Evolutionary conservation across 768 basidiomycete genomes (phyloP).

Genomic region (Suillus sp.): DNA sequence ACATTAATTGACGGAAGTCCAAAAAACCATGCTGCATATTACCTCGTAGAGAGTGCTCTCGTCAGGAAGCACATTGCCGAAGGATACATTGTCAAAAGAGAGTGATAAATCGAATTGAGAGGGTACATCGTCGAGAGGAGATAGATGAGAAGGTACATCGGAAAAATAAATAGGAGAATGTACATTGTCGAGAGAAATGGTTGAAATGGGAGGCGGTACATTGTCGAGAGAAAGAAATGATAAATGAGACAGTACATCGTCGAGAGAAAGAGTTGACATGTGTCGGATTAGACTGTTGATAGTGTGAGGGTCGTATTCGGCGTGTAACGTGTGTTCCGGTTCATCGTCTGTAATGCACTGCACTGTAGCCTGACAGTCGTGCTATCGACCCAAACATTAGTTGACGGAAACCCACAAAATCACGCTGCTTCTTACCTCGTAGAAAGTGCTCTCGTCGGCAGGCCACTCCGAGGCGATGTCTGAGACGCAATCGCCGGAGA

Average conservation of each 20-base stretch:
- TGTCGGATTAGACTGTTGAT: not conserved
- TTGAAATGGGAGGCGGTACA: not conserved
- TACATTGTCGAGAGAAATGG: not conserved
- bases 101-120: too few species aligned
- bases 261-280: not conserved
- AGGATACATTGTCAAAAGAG: not conserved
- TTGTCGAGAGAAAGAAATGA: not conserved
- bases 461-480: not conserved
- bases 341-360: not conserved
- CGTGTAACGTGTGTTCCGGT: not conserved
- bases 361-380: not conserved
- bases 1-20: not conserved
- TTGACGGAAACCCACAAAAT: not conserved
- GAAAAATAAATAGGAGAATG: too few species aligned
- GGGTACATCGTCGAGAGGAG: too few species aligned
- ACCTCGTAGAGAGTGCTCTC: not conserved
- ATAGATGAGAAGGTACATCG: too few species aligned
- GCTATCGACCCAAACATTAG: not conserved
- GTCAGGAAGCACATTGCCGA: not conserved
- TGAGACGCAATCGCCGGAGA: not conserved
- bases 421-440: not conserved
- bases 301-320: not conserved
- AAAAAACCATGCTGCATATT: not conserved
- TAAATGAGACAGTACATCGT: not conserved
- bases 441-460: not conserved